Evolutionary conservation across 2,329 filamentous ascomycete genomes (phyloP).

Genomic region (Colletotrichum tabaci): DNA sequence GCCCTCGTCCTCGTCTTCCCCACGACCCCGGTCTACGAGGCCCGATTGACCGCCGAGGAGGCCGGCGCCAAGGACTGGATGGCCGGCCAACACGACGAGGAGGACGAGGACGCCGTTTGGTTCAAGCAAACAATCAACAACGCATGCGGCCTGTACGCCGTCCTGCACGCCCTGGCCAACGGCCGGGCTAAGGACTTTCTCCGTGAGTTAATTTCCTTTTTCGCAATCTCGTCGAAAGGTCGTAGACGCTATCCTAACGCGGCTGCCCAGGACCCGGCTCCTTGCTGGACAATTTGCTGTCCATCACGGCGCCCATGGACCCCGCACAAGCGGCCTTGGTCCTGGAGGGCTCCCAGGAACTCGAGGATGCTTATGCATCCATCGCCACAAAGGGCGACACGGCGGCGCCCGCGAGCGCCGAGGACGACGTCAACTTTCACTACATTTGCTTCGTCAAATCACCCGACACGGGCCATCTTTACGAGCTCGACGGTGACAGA

Average conservation of each 20-base stretch:
- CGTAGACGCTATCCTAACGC: background rate
- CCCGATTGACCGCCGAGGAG: slow-evolving; percentile 57
- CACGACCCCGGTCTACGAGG: slow-evolving; percentile 73
- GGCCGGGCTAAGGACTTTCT: slow-evolving; percentile 54
- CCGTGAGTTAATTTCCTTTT: slow-evolving; percentile 56
- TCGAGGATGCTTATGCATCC: slow-evolving; percentile 75
- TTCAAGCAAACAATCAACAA: slow-evolving; percentile 82
- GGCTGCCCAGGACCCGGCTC: slow-evolving; percentile 40
- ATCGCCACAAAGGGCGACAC: slow-evolving; percentile 76
- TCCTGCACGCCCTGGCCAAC: slow-evolving; percentile 76
- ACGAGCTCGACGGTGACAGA: slow-evolving; percentile 78
- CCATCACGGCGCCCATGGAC: slow-evolving; percentile 71
- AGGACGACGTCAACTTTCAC: slow-evolving; percentile 77
- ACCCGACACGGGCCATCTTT: slow-evolving; percentile 66
- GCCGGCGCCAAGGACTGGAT: slow-evolving; percentile 37
- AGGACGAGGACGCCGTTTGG: slow-evolving; percentile 76
- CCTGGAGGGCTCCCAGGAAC: slow-evolving; percentile 74
- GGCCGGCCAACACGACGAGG: slow-evolving; percentile 52
- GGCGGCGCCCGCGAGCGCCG: slow-evolving; percentile 69
- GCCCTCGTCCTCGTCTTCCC: slow-evolving; percentile 80
- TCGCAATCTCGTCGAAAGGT: no score
- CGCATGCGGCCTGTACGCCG: slow-evolving; percentile 78
- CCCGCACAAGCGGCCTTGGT: slow-evolving; percentile 71
- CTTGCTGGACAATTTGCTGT: slow-evolving; percentile 68
- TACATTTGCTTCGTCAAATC: slow-evolving; percentile 80